phyloP scores from a whole-genome alignment of 805 yeast species.

The Wickerhamiella dianesei region DNA sequence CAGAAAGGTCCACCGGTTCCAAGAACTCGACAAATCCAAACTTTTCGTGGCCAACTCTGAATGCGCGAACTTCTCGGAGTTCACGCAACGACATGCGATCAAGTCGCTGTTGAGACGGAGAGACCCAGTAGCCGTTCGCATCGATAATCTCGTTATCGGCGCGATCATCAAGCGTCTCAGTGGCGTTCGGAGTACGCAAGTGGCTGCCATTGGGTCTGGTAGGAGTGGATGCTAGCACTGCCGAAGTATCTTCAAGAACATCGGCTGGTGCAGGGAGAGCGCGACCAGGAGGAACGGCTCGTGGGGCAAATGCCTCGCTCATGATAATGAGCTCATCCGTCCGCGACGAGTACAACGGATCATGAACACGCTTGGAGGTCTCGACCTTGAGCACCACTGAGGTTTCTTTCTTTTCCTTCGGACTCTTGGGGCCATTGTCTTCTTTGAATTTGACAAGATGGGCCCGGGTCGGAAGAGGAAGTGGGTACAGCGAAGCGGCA shows the following conservation, averaged over 20 bases:
- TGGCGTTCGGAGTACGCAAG: background rate
- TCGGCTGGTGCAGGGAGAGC: background rate
- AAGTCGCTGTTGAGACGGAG: conserved; percentile 60
- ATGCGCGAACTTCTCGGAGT: conserved; percentile 46
- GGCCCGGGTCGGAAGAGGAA: conserved; percentile 28
- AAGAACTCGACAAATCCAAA: conserved; percentile 67
- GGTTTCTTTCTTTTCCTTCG: background rate
- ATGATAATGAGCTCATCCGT: conserved; percentile 58
- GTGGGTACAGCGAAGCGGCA: conserved; percentile 39
- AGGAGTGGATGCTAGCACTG: background rate
- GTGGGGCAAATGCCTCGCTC: conserved; percentile 57
- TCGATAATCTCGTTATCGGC: conserved; percentile 36
- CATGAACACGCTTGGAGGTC: background rate
- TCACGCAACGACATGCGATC: conserved; percentile 46
- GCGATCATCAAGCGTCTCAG: conserved; percentile 3
- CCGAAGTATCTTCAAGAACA: background rate
- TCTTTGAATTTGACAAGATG: conserved; percentile 38
- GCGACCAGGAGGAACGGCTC: conserved; percentile 31
- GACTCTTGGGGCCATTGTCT: conserved; percentile 20
- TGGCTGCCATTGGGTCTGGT: background rate
- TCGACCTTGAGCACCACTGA: background rate
- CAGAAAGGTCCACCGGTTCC: conserved; percentile 71
- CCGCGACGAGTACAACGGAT: conserved; percentile 27
- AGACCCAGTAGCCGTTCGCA: conserved; percentile 74
- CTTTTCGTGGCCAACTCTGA: conserved; percentile 66